phyloP scores from a whole-genome alignment of 768 basidiomycete species.

The Kwoniella pini region DNA sequence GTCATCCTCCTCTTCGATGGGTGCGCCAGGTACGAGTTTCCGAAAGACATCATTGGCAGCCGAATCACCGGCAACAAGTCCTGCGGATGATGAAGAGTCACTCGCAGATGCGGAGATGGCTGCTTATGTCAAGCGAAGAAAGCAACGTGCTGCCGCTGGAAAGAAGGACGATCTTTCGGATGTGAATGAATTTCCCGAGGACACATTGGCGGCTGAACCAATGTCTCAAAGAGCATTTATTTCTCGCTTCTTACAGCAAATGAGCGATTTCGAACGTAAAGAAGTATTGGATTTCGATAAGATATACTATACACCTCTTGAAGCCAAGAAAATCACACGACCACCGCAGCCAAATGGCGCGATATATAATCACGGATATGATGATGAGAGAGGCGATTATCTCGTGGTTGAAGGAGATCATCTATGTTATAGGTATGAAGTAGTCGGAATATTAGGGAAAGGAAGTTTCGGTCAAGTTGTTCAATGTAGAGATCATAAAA shows the following conservation, averaged over 20 bases:
- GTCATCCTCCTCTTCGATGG: slow-evolving; percentile 43
- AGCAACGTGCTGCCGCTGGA: slow-evolving; percentile 77
- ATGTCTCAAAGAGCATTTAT: slow-evolving; percentile 63
- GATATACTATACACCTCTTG: slow-evolving; percentile 64
- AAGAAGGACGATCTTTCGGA: slow-evolving; percentile 84
- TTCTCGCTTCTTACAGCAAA: slow-evolving; percentile 60
- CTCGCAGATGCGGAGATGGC: slow-evolving; percentile 97
- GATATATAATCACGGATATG: slow-evolving; percentile 86
- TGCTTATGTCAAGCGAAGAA: slow-evolving; percentile 85
- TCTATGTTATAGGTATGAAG: slow-evolving; percentile 93
- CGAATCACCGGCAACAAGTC: slow-evolving; percentile 33
- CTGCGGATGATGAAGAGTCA: slow-evolving; percentile 50
- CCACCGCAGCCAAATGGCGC: slow-evolving; percentile 26
- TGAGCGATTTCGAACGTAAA: slow-evolving; percentile 85
- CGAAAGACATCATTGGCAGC: slow-evolving; percentile 25
- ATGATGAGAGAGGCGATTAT: slow-evolving; percentile 98
- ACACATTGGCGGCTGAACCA: slow-evolving; percentile 68
- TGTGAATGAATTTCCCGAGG: slow-evolving; percentile 89
- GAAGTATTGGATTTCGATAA: slow-evolving; percentile 85
- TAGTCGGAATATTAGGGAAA: slow-evolving; percentile 89
- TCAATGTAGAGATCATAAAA: slow-evolving; percentile 90
- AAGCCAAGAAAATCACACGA: slow-evolving; percentile 18
- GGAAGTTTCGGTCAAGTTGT: slow-evolving; percentile 98
- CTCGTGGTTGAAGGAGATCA: slow-evolving; percentile 86
- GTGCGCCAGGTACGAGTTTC: slow-evolving; percentile 33